Percentiles rank a stretch among this genome's conserved stretches.
Conservation (phyloP, 345 rosid genomes). For the Gossypium raimondii region DNA sequence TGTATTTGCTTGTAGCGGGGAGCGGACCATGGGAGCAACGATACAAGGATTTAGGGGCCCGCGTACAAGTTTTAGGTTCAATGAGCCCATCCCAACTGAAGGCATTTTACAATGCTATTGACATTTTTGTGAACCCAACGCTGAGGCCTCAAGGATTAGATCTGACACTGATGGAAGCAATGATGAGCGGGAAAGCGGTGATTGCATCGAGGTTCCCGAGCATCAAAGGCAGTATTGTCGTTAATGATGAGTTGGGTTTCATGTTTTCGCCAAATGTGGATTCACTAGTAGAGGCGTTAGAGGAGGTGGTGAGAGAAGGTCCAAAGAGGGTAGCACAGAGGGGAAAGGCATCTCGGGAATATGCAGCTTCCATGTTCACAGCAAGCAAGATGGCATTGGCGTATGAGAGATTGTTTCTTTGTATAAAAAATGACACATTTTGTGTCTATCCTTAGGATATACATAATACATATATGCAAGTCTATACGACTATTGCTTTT, state of each 20-base stretch:
- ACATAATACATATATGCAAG: neutral
- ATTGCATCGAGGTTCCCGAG: constrained; percentile 89
- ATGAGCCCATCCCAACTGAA: constrained; percentile 50
- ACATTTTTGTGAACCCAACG: constrained; percentile 80
- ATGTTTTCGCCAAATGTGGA: constrained; percentile 84
- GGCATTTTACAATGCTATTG: constrained; percentile 72
- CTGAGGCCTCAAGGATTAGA: constrained; percentile 94
- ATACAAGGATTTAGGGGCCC: constrained; percentile 59
- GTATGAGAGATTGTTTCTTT: constrained; percentile 80
- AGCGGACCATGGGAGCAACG: constrained; percentile 86
- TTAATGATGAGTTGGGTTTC: constrained; percentile 80
- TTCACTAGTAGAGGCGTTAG: constrained; percentile 55
- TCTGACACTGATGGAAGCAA: constrained; percentile 85
- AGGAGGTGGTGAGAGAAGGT: constrained; percentile 58
- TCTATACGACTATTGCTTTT: neutral
- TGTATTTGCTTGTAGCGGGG: constrained; percentile 69
- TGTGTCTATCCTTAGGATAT: constrained; percentile 44
- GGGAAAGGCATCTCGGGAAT: constrained; percentile 59
- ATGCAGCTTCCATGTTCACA: constrained; percentile 77
- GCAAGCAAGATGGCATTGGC: constrained; percentile 91
- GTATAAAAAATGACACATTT: constrained; percentile 65
- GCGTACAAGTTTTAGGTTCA: constrained; percentile 65
- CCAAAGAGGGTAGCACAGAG: constrained; percentile 56
- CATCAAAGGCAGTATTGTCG: constrained; percentile 76
- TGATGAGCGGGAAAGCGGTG: constrained; percentile 88